These are phyloP conservation scores for Trichomonas tenax DNA, from an alignment of 208 protist species.

Conservation along the genomic window DNA sequence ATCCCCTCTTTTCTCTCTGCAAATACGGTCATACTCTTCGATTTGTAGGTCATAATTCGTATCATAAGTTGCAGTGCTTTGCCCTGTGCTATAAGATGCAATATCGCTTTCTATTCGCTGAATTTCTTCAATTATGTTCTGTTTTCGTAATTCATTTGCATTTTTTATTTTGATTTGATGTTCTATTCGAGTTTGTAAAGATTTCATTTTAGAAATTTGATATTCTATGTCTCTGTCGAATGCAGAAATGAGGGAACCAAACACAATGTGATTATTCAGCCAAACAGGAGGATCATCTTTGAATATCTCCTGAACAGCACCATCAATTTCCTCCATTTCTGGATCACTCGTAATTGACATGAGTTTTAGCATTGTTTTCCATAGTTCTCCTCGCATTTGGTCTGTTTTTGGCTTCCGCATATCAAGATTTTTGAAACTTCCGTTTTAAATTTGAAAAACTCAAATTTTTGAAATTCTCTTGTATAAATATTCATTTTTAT, in stretches of 20 bases:
- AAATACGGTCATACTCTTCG: not conserved
- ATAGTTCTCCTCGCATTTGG: not conserved
- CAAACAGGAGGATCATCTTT: not conserved
- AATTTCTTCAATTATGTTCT: not conserved
- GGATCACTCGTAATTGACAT: not conserved
- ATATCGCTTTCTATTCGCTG: not conserved
- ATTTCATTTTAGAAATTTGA: not conserved
- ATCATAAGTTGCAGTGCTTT: not conserved
- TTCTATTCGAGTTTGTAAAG: not conserved
- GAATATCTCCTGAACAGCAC: not conserved
- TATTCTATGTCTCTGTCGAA: not conserved
- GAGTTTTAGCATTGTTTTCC: not conserved
- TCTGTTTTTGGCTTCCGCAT: not conserved
- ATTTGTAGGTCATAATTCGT: not conserved
- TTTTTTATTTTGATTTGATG: not conserved
- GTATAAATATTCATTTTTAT: no score
- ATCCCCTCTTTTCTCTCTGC: not conserved
- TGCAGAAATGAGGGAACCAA: not conserved
- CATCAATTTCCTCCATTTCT: not conserved
- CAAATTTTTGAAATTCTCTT: no score
- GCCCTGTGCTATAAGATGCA: not conserved
- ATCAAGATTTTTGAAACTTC: not conserved
- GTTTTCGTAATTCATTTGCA: not conserved
- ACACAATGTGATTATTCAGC: not conserved
- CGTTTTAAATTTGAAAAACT: no score